Evolutionary conservation across 805 yeast species (phyloP).

Genomic region (Ogataea angusta): DNA sequence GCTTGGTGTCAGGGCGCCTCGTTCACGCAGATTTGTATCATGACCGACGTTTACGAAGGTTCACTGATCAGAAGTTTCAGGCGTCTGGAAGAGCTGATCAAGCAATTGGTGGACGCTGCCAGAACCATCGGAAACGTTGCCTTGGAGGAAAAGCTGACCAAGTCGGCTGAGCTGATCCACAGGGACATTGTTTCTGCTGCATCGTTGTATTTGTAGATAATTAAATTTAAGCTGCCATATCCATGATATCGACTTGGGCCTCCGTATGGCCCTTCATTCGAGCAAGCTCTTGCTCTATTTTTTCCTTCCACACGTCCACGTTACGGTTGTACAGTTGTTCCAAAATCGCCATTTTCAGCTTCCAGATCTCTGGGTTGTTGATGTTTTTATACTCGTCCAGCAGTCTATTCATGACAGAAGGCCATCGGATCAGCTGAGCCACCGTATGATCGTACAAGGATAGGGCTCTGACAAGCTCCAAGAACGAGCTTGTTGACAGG

Average conservation of each 20-base stretch:
- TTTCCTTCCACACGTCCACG: slow-evolving; percentile 21
- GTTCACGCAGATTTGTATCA: slow-evolving; percentile 94
- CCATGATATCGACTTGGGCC: slow-evolving; percentile 23
- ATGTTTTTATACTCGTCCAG: slow-evolving; percentile 24
- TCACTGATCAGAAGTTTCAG: slow-evolving; percentile 92
- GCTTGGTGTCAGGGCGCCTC: slow-evolving; percentile 97
- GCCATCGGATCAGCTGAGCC: slow-evolving; percentile 28
- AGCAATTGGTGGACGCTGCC: slow-evolving; percentile 89
- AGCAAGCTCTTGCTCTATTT: slow-evolving; percentile 14
- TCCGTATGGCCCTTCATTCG: slow-evolving; percentile 24
- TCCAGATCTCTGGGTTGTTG: slow-evolving; percentile 23
- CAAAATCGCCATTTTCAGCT: slow-evolving; percentile 15
- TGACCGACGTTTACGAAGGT: slow-evolving; percentile 99
- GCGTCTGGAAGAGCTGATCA: slow-evolving; percentile 86
- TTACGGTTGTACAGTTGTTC: slow-evolving; percentile 14
- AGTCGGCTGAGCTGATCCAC: slow-evolving; percentile 79
- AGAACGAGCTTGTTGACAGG: slow-evolving; percentile 25
- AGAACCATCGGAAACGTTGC: slow-evolving; percentile 90
- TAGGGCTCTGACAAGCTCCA: slow-evolving; percentile 25
- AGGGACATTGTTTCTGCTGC: slow-evolving; percentile 97
- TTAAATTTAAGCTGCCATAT: slow-evolving; percentile 13
- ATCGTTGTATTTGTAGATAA: slow-evolving; percentile 64
- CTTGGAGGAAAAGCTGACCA: slow-evolving; percentile 83
- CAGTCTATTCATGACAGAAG: slow-evolving; percentile 27
- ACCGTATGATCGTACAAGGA: slow-evolving; percentile 22